Evolutionary conservation across 306 rosid genomes (phyloP), one percentile per base, ranked within the genome.

Genomic region (Pterocarpus santalinus): DNA sequence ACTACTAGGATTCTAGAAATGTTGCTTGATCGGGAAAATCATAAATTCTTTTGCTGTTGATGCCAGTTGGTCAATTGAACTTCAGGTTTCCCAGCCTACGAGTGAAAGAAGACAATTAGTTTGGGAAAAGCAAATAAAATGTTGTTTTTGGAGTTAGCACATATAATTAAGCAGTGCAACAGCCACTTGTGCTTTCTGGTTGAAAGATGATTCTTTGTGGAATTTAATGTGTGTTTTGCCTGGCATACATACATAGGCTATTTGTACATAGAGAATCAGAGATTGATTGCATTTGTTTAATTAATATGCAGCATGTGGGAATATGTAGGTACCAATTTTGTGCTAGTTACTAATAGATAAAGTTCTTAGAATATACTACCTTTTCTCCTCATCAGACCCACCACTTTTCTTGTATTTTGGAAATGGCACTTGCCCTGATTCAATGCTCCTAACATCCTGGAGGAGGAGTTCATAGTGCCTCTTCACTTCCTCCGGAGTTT

Each of bases 401-500:
- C 80, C 84, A 81, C 78, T 41, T 6, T 85, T 85, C 72, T 72
- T 84, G 90, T 95, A 95, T 5, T 87, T 86, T 47, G 98, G 97
- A 83, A 86, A 90, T 52, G 95, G 90, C 15, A 91, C 89, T 8
- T 82, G 88, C 12, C 97, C 97, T 2, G 97, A 88, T 78, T 92
- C 97, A 65, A 95, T 93, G 80, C 82, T 86, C 69, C 88, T 84
- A 72, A 95, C 81, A 71, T 95, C 99, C 56, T 82, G 82, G 57
- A 93, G 83, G 8, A 95, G 99, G 46, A 83, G 83, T 7, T 93
- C 92, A 64, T 90, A 95, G 75, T 91, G 99, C 66, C 86, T 87
- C 90, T 89, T 95, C 32, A 93, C 97, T 80, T 95, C 92, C 61
- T 93, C 97, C 1, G 91, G 72, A 8, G 99, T 91, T 73, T 95